Evolutionary conservation across 495 filamentous ascomycete genomes (phyloP).

Genomic region (Daldinia bambusicola): DNA sequence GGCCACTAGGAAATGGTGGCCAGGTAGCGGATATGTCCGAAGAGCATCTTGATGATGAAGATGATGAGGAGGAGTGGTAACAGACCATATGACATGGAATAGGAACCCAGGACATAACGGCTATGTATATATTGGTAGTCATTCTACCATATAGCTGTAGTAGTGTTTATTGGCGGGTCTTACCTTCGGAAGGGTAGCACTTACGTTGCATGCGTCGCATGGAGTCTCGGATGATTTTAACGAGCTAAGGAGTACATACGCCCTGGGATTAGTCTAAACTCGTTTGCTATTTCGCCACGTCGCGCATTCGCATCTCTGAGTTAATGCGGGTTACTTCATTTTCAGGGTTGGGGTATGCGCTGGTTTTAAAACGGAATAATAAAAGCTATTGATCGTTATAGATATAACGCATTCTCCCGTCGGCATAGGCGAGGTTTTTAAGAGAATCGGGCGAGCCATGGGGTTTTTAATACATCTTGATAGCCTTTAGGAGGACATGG

Average conservation of each 20-base stretch:
- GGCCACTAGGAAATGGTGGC: slow-evolving; percentile 17
- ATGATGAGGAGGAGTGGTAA: slow-evolving; percentile 40
- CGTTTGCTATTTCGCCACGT: neutral
- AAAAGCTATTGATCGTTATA: neutral
- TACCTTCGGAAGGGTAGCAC: neutral
- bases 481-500: too few species aligned
- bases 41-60: slow-evolving; percentile 36
- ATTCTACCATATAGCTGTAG: neutral
- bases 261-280: neutral
- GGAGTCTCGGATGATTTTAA: neutral
- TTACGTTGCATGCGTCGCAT: neutral
- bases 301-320: neutral
- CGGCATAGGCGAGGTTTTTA: neutral
- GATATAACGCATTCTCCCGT: neutral
- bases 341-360: neutral
- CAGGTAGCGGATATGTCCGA: slow-evolving; percentile 17
- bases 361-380: neutral
- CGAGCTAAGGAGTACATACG: neutral
- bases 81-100: neutral
- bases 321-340: neutral
- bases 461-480: neutral
- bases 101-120: neutral
- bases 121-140: neutral
- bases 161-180: neutral
- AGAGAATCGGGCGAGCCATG: neutral